Conservation (phyloP, 352 stramenopile species). For the Thalassiosira livingstoniorum region DNA sequence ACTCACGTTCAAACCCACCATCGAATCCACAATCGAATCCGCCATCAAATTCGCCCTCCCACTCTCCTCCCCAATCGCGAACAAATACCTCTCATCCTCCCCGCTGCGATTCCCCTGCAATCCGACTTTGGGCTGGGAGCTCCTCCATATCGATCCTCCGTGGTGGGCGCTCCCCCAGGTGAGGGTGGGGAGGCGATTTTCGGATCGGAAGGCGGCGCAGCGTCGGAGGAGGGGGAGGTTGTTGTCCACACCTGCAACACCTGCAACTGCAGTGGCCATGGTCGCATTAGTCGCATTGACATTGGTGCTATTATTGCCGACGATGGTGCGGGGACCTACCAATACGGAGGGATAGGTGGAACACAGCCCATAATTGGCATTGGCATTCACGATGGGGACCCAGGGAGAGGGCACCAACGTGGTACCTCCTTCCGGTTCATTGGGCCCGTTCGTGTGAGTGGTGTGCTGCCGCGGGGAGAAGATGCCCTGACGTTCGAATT, state of each 20-base stretch:
- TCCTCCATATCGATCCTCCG: constrained; percentile 92
- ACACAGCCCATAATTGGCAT: constrained; percentile 86
- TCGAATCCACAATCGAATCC: too few species aligned
- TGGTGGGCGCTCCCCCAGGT: constrained; percentile 91
- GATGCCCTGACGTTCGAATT: constrained; percentile 63
- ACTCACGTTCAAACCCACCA: too few species aligned
- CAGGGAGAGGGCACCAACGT: constrained; percentile 48
- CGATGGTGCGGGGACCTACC: constrained; percentile 91
- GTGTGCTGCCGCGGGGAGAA: constrained; percentile 6
- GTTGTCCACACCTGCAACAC: too few species aligned
- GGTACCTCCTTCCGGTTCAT: too few species aligned
- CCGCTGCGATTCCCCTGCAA: constrained; percentile 91
- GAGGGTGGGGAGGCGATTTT: constrained; percentile 91
- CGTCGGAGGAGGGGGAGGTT: constrained; percentile 62
- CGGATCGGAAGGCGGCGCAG: constrained; percentile 90
- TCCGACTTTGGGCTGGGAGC: constrained; percentile 94
- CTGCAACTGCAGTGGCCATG: too few species aligned
- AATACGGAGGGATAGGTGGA: constrained; percentile 95
- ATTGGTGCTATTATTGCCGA: constrained; percentile 85
- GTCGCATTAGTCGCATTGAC: constrained; percentile 25
- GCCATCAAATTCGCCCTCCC: constrained; percentile 63
- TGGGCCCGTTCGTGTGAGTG: too few species aligned
- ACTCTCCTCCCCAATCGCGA: constrained; percentile 73
- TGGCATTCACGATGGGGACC: constrained; percentile 66
- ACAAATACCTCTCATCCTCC: constrained; percentile 90